These are phyloP conservation scores for Saturnispora dispora DNA, from an alignment of 805 yeast genomes.

Conservation along the genomic window DNA sequence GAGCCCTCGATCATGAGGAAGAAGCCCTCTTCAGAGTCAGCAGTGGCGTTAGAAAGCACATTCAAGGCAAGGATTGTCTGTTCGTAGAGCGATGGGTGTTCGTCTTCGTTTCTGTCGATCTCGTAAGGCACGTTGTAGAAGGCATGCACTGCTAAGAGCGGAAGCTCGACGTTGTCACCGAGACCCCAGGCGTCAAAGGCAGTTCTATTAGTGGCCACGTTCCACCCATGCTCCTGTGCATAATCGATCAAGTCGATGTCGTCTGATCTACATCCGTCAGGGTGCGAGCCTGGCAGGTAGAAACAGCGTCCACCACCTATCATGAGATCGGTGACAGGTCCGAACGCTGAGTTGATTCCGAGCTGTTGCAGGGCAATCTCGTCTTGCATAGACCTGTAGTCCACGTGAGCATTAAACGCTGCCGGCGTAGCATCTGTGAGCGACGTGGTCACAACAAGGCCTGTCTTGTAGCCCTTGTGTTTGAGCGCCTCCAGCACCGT, in stretches of 20 bases:
- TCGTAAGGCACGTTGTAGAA: slow-evolving; percentile 77
- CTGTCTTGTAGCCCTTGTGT: slow-evolving; percentile 70
- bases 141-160: slow-evolving; percentile 69
- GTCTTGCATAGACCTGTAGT: slow-evolving; percentile 69
- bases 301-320: slow-evolving; percentile 90
- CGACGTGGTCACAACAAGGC: slow-evolving; percentile 85
- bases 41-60: slow-evolving; percentile 57
- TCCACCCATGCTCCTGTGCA: slow-evolving; percentile 55
- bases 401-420: slow-evolving; percentile 73
- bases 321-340: slow-evolving; percentile 72
- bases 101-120: slow-evolving; percentile 54
- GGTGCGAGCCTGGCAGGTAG: slow-evolving; percentile 45
- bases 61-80: slow-evolving; percentile 66
- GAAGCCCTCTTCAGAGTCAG: slow-evolving; percentile 72
- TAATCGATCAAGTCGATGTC: slow-evolving; percentile 56
- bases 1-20: slow-evolving; percentile 86
- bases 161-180: slow-evolving; percentile 62
- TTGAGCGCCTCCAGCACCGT: slow-evolving; percentile 85
- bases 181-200: slow-evolving; percentile 47
- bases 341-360: slow-evolving; percentile 66
- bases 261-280: slow-evolving; percentile 66
- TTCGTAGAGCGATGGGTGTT: slow-evolving; percentile 72
- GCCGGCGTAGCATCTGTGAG: slow-evolving; percentile 96
- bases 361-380: slow-evolving; percentile 81
- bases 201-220: slow-evolving; percentile 48